Conservation (phyloP, 1,139 yeast species). For the Kodamaea derodonti region DNA sequence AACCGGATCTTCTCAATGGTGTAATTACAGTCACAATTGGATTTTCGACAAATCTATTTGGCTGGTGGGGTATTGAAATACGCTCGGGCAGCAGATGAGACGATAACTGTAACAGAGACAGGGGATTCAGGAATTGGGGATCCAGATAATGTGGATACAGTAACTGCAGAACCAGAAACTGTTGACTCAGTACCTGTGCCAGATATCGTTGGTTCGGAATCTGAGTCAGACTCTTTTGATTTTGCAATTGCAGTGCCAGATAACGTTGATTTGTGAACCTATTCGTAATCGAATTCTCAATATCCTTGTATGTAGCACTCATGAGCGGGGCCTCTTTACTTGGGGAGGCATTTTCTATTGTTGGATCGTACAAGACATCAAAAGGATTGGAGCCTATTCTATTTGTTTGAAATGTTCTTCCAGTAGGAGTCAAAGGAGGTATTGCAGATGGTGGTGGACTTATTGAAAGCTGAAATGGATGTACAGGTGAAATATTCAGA, state of each 20-base stretch:
- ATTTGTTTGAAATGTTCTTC: background rate
- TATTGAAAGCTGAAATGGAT: background rate
- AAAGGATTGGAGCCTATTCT: constrained; percentile 12
- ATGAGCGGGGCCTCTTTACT: background rate
- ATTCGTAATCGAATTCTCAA: constrained; percentile 10
- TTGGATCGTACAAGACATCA: constrained; percentile 10
- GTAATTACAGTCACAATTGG: constrained; percentile 24
- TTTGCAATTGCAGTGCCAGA: constrained; percentile 1
- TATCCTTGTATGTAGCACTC: constrained; percentile 10
- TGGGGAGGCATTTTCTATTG: background rate
- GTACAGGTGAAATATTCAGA: background rate
- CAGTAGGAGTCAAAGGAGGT: constrained; percentile 6
- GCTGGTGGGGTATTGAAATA: background rate
- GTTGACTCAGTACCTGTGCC: background rate
- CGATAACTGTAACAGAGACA: background rate
- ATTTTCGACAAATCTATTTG: constrained; percentile 4
- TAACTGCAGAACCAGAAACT: background rate
- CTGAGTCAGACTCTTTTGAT: background rate
- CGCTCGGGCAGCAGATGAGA: constrained; percentile 1
- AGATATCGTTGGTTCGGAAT: background rate
- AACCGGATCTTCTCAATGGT: constrained; percentile 21
- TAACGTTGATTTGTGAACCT: background rate
- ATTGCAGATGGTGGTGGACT: constrained; percentile 5
- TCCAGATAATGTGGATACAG: background rate
- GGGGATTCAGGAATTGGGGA: too few relatives aligned